These are phyloP conservation scores for Jamesozyma rosinii DNA, from an alignment of 805 yeast species.

Conservation along the genomic window DNA sequence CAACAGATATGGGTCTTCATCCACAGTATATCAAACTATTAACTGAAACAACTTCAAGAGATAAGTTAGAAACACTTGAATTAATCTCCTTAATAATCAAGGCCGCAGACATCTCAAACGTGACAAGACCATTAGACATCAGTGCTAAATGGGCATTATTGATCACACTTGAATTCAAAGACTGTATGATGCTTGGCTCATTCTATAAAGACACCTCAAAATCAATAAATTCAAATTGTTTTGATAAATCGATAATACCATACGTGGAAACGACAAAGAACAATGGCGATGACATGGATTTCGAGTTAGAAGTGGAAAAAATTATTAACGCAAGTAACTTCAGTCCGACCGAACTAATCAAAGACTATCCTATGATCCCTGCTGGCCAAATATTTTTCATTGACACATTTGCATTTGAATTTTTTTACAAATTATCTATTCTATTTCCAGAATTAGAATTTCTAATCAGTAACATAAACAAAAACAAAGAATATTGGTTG, in stretches of 20 bases:
- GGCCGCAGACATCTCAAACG: conserved; percentile 94
- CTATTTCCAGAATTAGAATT: conserved; percentile 54
- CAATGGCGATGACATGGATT: conserved; percentile 6
- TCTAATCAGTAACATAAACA: conserved; percentile 43
- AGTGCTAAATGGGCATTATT: conserved; percentile 82
- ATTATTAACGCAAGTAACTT: conserved; percentile 3
- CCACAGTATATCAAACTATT: conserved; percentile 55
- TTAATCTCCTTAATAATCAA: conserved; percentile 67
- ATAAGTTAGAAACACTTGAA: conserved; percentile 28
- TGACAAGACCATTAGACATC: conserved; percentile 65
- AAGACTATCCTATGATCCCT: conserved; percentile 42
- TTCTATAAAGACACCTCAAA: conserved; percentile 1
- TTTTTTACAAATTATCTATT: conserved; percentile 56
- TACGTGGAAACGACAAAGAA: background rate
- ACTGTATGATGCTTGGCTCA: conserved; percentile 46
- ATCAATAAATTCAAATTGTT: background rate
- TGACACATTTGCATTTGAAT: conserved; percentile 65
- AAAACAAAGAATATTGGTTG: conserved; percentile 46
- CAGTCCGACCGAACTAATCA: conserved; percentile 35
- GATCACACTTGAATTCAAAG: conserved; percentile 68
- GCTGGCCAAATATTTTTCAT: conserved; percentile 79
- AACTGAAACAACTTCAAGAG: conserved; percentile 8
- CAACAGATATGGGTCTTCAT: conserved; percentile 93
- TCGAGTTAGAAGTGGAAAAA: conserved; percentile 6
- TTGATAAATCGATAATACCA: background rate